These are phyloP conservation scores for Ophiostoma perfectum DNA, from an alignment of 2,329 filamentous ascomycete genomes.

Conservation along the genomic window DNA sequence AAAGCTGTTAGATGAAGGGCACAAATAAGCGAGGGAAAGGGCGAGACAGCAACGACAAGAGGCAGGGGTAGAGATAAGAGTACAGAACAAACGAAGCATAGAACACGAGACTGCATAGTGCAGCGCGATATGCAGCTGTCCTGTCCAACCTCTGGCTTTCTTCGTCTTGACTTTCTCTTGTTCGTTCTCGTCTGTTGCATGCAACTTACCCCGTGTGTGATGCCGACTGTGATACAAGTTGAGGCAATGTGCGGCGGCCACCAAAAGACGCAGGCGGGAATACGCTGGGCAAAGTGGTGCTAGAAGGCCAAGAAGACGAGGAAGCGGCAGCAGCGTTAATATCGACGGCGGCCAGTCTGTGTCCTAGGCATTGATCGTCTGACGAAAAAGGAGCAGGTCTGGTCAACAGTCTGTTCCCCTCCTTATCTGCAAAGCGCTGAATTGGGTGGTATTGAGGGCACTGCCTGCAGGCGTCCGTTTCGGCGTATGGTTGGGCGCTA, in stretches of 20 bases:
- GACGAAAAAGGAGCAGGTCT: not conserved
- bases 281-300: no score
- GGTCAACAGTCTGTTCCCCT: constrained; percentile 13
- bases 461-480: constrained; percentile 15
- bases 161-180: not conserved
- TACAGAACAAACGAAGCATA: not conserved
- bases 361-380: not conserved
- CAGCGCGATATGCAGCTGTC: not conserved
- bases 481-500: constrained; percentile 4
- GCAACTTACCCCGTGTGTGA: no score
- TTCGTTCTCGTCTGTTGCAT: not conserved
- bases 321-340: no score
- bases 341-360: not conserved
- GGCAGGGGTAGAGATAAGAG: not conserved
- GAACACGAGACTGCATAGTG: not conserved
- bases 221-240: no score
- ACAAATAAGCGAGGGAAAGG: constrained; percentile 4
- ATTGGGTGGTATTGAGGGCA: constrained; percentile 13
- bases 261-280: no score
- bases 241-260: no score
- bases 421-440: constrained; percentile 19
- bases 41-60: not conserved
- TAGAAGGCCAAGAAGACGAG: no score
- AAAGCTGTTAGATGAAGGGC: not conserved
- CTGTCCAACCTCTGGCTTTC: not conserved